Conservation (phyloP, 2,329 filamentous ascomycete genomes). For the Emydomyces testavorans region DNA sequence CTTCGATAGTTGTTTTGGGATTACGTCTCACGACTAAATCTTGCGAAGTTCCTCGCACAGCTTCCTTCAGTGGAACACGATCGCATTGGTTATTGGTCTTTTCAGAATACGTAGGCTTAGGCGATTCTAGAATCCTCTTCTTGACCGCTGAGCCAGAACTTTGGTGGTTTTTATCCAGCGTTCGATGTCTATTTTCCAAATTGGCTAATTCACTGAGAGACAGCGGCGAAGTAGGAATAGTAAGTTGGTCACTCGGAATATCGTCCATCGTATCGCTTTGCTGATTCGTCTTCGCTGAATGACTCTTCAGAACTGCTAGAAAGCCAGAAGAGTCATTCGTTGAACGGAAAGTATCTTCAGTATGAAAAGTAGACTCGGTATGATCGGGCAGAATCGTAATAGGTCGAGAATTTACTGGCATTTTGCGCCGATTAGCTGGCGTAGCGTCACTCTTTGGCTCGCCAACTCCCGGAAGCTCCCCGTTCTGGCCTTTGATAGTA, state of each 20-base stretch:
- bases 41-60: not conserved
- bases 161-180: not conserved
- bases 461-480: not conserved
- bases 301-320: not conserved
- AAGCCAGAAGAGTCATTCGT: not conserved
- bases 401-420: not conserved
- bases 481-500: not conserved
- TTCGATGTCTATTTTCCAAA: not conserved
- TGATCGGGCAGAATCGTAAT: conserved; percentile 2
- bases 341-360: not conserved
- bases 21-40: not conserved
- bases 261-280: not conserved
- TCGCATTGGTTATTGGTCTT: not conserved
- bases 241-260: not conserved
- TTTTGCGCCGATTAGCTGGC: not conserved
- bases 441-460: not conserved
- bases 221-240: not conserved
- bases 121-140: not conserved
- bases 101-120: not conserved
- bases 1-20: not conserved
- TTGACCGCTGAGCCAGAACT: not conserved
- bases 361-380: not conserved
- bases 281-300: not conserved
- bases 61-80: not conserved
- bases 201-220: not conserved